Percentiles rank a stretch among this genome's conserved stretches.
Conservation (phyloP, 2,329 filamentous ascomycete genomes). For the Ophiocordyceps camponoti-saundersi region DNA sequence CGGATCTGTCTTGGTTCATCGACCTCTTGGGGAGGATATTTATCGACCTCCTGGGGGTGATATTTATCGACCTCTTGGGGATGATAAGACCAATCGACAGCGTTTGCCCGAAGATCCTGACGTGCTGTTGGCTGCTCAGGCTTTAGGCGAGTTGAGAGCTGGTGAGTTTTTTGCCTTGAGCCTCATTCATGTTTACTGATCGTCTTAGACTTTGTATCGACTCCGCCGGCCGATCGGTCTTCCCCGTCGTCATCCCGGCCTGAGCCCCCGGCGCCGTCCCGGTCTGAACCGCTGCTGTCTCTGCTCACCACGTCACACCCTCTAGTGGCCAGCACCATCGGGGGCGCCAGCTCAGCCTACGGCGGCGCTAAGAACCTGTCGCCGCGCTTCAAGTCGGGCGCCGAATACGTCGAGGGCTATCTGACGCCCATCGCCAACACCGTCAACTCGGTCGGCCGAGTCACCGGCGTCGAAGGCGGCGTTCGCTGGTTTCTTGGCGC, state of each 20-base stretch:
- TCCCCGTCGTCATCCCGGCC: neutral
- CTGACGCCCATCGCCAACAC: constrained; percentile 76
- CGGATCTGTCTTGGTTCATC: constrained; percentile 23
- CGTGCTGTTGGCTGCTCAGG: constrained; percentile 56
- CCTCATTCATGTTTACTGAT: neutral
- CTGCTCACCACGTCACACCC: constrained; percentile 82
- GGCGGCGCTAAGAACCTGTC: constrained; percentile 80
- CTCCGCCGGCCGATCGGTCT: constrained; percentile 27
- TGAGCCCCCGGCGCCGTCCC: constrained; percentile 8
- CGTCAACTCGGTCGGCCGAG: constrained; percentile 65
- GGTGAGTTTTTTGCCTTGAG: constrained; percentile 28
- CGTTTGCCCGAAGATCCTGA: constrained; percentile 41
- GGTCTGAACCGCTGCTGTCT: constrained; percentile 51
- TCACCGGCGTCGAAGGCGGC: constrained; percentile 75
- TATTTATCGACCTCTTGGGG: constrained; percentile 8
- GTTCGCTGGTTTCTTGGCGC: constrained; percentile 67
- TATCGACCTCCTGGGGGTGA: constrained; percentile 16
- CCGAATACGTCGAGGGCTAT: constrained; percentile 79
- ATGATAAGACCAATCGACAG: neutral
- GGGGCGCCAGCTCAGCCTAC: constrained; percentile 71
- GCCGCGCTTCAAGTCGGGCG: constrained; percentile 73
- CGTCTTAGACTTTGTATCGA: constrained; percentile 45
- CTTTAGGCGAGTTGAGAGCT: constrained; percentile 55
- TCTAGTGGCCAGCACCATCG: constrained; percentile 69
- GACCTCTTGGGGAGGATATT: neutral